A percentile compares a stretch with the other conserved stretches of the same genome.
Evolutionary conservation across 2,329 filamentous ascomycete species (phyloP).

Genomic region (Rutstroemia sydowiana): DNA sequence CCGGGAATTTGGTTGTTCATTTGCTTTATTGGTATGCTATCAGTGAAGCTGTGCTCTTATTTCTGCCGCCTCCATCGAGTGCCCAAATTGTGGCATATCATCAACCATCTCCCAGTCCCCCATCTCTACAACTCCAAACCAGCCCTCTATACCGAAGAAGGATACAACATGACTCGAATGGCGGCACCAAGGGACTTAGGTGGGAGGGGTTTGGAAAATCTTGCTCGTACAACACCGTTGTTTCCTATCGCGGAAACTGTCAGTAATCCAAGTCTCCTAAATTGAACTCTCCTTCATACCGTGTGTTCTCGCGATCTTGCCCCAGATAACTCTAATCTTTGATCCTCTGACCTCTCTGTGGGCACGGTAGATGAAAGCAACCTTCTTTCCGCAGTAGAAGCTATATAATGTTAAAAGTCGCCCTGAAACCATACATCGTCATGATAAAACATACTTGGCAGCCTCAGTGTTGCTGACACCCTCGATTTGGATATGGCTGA

Average conservation of each 20-base stretch:
- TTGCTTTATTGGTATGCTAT: constrained; percentile 47
- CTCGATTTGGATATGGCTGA: constrained; percentile 96
- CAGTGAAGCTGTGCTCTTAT: constrained; percentile 45
- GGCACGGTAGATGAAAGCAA: constrained; percentile 97
- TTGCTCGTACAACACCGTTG: constrained; percentile 94
- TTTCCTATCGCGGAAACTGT: constrained; percentile 55
- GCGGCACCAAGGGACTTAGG: constrained; percentile 94
- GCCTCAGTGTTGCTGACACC: constrained; percentile 86
- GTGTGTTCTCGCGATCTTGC: constrained; percentile 94
- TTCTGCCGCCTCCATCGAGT: constrained; percentile 43
- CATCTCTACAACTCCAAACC: constrained; percentile 39
- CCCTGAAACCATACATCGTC: background rate
- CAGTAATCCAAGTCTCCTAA: constrained; percentile 5
- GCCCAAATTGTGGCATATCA: constrained; percentile 52
- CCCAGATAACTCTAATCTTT: constrained; percentile 99
- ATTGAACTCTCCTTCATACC: constrained; percentile 47
- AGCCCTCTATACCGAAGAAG: constrained; percentile 80
- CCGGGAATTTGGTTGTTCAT: constrained; percentile 25
- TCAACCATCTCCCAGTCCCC: constrained; percentile 53
- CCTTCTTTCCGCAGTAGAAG: constrained; percentile 98
- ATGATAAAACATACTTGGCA: constrained; percentile 60
- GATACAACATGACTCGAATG: constrained; percentile 96
- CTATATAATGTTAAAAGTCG: constrained; percentile 22
- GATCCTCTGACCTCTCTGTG: constrained; percentile 91
- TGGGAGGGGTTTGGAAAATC: constrained; percentile 94